A percentile compares a stretch with the other conserved stretches of the same genome.
phyloP scores from a whole-genome alignment of 768 basidiomycete species.

The Psilocybe sp. region DNA sequence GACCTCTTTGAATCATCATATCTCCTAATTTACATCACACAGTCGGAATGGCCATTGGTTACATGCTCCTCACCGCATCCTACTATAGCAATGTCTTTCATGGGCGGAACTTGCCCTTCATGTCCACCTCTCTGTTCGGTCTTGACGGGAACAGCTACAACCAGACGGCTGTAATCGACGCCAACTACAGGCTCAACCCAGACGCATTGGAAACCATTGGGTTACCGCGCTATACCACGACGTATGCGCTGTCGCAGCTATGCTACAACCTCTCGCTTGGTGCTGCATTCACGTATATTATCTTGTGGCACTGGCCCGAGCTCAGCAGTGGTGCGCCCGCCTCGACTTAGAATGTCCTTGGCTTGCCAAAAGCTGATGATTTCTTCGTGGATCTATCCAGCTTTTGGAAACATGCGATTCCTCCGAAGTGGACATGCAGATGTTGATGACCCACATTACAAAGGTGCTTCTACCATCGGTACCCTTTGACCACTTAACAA shows the following conservation, averaged over 20 bases:
- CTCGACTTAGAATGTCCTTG: background rate
- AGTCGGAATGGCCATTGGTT: conserved; percentile 52
- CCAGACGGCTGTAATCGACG: conserved; percentile 49
- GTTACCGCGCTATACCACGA: conserved; percentile 45
- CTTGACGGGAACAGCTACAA: conserved; percentile 50
- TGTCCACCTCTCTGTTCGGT: conserved; percentile 54
- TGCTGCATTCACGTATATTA: conserved; percentile 44
- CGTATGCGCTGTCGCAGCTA: conserved; percentile 45
- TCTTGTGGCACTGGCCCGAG: conserved; percentile 53
- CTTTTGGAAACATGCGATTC: conserved; percentile 42
- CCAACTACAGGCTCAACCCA: conserved; percentile 46
- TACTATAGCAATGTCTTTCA: conserved; percentile 48
- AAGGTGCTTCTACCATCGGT: conserved; percentile 23
- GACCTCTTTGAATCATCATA: background rate
- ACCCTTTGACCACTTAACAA: background rate
- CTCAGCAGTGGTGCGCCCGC: conserved; percentile 32
- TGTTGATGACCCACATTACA: conserved; percentile 49
- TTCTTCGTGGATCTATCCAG: conserved; percentile 13
- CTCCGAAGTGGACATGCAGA: conserved; percentile 33
- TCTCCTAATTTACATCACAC: background rate
- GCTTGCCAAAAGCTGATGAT: background rate
- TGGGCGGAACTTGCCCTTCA: conserved; percentile 16
- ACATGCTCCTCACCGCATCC: conserved; percentile 46
- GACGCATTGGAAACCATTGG: conserved; percentile 49
- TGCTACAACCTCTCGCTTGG: conserved; percentile 51